Evolutionary conservation across 2,329 filamentous ascomycete genomes (phyloP).

Genomic region (Ophiosphaerella korrae): DNA sequence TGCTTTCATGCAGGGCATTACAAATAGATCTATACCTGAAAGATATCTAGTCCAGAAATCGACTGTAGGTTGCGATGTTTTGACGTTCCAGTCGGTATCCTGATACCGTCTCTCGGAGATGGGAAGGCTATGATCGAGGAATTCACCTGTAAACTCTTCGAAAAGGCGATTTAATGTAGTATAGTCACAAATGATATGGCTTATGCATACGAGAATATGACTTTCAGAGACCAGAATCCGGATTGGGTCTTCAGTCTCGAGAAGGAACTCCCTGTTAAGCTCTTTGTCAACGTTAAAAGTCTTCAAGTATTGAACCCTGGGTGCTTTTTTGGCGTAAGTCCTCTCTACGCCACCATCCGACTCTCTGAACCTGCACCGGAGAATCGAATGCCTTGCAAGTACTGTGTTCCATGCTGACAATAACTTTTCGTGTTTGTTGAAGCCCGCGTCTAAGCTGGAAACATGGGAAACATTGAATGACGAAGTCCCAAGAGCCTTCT

Average conservation of each 20-base stretch:
- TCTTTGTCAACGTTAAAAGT: background rate
- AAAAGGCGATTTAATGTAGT: constrained; percentile 36
- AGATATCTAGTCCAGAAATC: too few relatives aligned
- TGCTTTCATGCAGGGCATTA: too few relatives aligned
- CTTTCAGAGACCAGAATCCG: constrained; percentile 30
- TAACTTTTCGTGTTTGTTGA: too few relatives aligned
- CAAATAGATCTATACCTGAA: too few relatives aligned
- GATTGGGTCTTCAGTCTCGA: constrained; percentile 27
- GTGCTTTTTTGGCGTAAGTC: background rate
- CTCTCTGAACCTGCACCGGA: background rate
- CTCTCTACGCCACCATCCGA: constrained; percentile 1
- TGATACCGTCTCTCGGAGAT: constrained; percentile 2
- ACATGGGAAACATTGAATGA: too few relatives aligned
- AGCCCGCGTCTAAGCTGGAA: too few relatives aligned
- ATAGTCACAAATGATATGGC: constrained; percentile 44
- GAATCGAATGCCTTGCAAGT: background rate
- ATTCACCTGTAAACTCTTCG: constrained; percentile 29
- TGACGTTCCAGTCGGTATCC: background rate
- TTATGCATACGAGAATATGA: constrained; percentile 27
- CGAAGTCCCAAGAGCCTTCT: too few relatives aligned
- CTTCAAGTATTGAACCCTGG: too few relatives aligned
- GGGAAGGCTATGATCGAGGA: constrained; percentile 13
- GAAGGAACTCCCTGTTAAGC: constrained; percentile 26
- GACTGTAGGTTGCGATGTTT: too few relatives aligned
- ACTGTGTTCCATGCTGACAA: too few relatives aligned